Evolutionary conservation across 108 stramenopile genomes (phyloP).

Genomic region (Cyclotella sp.): DNA sequence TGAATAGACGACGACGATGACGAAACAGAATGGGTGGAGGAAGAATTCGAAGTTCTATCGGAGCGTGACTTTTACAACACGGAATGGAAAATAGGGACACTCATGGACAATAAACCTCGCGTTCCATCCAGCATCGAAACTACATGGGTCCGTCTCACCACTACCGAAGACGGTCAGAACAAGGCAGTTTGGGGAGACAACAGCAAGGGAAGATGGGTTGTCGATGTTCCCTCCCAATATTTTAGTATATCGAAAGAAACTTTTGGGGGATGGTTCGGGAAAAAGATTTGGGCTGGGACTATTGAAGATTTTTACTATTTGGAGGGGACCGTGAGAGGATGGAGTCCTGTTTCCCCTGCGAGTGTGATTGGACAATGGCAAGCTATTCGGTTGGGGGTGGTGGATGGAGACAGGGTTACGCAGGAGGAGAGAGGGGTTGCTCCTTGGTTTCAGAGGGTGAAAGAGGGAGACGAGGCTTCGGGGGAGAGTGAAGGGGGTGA

Average conservation of each 20-base stretch:
- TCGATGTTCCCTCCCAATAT: constrained; percentile 80
- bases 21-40: constrained; percentile 83
- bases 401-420: constrained; percentile 58
- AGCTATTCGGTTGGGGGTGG: constrained; percentile 69
- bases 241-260: constrained; percentile 72
- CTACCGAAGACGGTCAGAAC: constrained; percentile 70
- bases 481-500: background rate
- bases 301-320: constrained; percentile 85
- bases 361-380: constrained; percentile 87
- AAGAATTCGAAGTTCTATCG: constrained; percentile 70
- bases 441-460: constrained; percentile 76
- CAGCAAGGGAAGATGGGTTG: constrained; percentile 71
- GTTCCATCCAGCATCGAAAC: constrained; percentile 66
- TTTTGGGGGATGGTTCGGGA: constrained; percentile 65
- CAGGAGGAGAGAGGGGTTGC: constrained; percentile 77
- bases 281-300: constrained; percentile 80
- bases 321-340: constrained; percentile 83
- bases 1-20: constrained; percentile 55
- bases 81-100: constrained; percentile 86
- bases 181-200: constrained; percentile 80
- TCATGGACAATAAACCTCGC: constrained; percentile 54
- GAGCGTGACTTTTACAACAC: constrained; percentile 79
- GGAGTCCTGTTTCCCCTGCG: constrained; percentile 77
- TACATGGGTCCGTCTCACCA: constrained; percentile 77
- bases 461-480: constrained; percentile 42